Base-by-base conservation (phyloP, 805 yeast species). In the Candida nanaspora region DNA sequence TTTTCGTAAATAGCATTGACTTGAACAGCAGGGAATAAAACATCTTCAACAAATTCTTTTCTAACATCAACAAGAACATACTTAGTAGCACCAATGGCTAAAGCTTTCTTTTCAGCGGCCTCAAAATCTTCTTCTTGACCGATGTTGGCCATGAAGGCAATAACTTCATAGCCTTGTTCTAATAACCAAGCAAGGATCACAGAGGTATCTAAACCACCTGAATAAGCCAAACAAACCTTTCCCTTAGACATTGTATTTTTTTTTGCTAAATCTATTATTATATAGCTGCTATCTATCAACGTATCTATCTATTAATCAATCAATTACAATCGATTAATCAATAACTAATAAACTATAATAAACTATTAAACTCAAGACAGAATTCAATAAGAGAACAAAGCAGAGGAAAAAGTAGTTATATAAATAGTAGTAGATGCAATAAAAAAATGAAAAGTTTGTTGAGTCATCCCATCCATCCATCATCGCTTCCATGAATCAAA, bases 121-220 rank as follows among this genome's bases (percentile, higher is more conserved):
- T 80, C 96, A 56, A 93, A 93, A 68, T 93, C 98, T 74, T 93
- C 98, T 73, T 93, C 98, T 74, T 93, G 98, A 56, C 98, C 98
- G 56, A 93, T 89, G 69, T 93, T 83, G 61, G 98, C 98, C 82
- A 93, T 79, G 74, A 93, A 93, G 42, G 97, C 97, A 61, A 93
- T 82, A 44, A 93, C 98, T 69, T 93, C 98, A 68, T 91, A 93
- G 48, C 97, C 98, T 70, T 93, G 78, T 66, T 93, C 98, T 51
- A 93, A 76, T 65, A 93, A 78, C 98, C 98, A 93, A 37, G 98
- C 98, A 52, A 93, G 80, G 58, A 93, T 93, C 47, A 93, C 85
- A 22, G 97, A 89, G 75, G 98, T 93, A 63, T 93, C 98, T 57
- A 93, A 78, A 72, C 98, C 98, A 58, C 98, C 98, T 39, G 98